Conservation (phyloP, 2,329 filamentous ascomycete species). For the Cercospora zeina region DNA sequence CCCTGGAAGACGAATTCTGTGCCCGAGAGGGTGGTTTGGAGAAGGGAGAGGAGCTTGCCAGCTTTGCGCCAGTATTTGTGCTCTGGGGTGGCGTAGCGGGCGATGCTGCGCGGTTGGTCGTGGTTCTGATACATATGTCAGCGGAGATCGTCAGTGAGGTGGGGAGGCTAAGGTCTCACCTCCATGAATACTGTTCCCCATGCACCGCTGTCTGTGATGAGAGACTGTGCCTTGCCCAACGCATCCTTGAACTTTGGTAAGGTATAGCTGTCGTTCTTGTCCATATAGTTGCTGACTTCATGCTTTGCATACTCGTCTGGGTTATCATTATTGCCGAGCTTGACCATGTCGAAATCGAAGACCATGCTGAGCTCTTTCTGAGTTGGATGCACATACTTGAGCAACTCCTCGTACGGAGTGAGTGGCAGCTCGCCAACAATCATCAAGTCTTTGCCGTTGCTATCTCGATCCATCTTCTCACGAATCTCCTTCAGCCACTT, state of each 20-base stretch:
- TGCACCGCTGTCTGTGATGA: constrained; percentile 60
- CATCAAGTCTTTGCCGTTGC: constrained; percentile 42
- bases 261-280: constrained; percentile 37
- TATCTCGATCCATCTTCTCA: constrained; percentile 28
- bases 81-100: constrained; percentile 40
- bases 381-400: constrained; percentile 54
- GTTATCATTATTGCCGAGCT: constrained; percentile 44
- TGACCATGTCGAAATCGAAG: constrained; percentile 67
- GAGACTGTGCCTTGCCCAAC: constrained; percentile 31
- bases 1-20: constrained; percentile 70
- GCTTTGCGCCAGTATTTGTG: constrained; percentile 48
- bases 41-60: constrained; percentile 61
- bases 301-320: constrained; percentile 33
- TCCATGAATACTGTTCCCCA: constrained; percentile 68
- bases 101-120: constrained; percentile 63
- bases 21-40: constrained; percentile 60
- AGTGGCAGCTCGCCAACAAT: constrained; percentile 56
- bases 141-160: neutral
- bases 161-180: constrained; percentile 43
- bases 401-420: constrained; percentile 51
- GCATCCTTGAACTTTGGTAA: constrained; percentile 30
- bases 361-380: constrained; percentile 68
- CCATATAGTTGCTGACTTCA: constrained; percentile 32
- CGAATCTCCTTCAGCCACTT: constrained; percentile 51
- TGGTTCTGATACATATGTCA: constrained; percentile 50